Conservation (phyloP, 805 yeast species). For the Candida insectorum region DNA sequence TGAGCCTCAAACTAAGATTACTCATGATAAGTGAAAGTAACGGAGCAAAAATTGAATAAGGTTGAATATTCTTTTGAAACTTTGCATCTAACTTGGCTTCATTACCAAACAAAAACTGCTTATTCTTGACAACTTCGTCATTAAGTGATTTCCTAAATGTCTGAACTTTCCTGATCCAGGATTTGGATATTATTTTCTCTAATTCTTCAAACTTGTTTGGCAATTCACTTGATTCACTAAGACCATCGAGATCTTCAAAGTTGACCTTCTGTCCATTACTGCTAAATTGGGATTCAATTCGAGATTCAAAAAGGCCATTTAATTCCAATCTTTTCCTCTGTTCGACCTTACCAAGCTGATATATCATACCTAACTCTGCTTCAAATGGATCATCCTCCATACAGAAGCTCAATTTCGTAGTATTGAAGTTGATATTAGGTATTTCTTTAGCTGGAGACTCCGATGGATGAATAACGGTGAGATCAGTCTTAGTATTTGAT, state of each 20-base stretch:
- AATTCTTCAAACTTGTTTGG: slow-evolving; percentile 26
- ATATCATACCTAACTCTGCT: slow-evolving; percentile 36
- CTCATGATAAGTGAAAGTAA: slow-evolving; percentile 29
- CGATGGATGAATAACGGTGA: slow-evolving; percentile 25
- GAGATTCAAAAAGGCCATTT: slow-evolving; percentile 19
- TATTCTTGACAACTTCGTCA: slow-evolving; percentile 35
- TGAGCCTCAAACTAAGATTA: slow-evolving; percentile 20
- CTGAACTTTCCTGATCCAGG: slow-evolving; percentile 71
- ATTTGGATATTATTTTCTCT: slow-evolving; percentile 47
- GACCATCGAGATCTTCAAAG: slow-evolving; percentile 9
- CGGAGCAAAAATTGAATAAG: slow-evolving; percentile 34
- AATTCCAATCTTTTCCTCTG: slow-evolving; percentile 37
- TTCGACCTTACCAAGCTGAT: slow-evolving; percentile 38
- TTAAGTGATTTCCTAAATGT: slow-evolving; percentile 38
- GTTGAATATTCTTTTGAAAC: slow-evolving; percentile 20
- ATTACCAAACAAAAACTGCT: slow-evolving; percentile 32
- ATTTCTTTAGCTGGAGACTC: slow-evolving; percentile 24
- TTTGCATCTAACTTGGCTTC: slow-evolving; percentile 20
- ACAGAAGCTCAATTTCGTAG: slow-evolving; percentile 24
- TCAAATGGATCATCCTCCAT: slow-evolving; percentile 48
- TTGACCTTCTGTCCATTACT: slow-evolving; percentile 3
- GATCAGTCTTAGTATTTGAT: not conserved
- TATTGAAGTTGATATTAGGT: slow-evolving; percentile 26
- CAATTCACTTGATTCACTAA: slow-evolving; percentile 19
- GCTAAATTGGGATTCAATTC: slow-evolving; percentile 1